Percentiles rank a stretch among this genome's conserved stretches.
Evolutionary conservation across 2,329 filamentous ascomycete species (phyloP).

Genomic region (Coniochaeta sp.): DNA sequence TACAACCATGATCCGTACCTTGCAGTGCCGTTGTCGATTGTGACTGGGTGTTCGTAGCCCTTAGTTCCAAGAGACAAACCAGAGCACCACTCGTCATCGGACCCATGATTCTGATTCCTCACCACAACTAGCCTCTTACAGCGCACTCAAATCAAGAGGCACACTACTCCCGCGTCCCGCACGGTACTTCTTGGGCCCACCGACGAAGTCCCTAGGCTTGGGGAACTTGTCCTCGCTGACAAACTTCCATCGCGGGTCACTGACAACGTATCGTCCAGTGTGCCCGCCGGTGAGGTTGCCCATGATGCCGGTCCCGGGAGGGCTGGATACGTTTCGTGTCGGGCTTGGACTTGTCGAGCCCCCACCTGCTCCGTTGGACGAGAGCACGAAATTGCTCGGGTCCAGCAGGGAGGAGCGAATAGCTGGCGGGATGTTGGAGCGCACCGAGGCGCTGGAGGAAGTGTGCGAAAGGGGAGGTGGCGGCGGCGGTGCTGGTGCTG

Average conservation of each 20-base stretch:
- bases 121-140: conserved; percentile 20
- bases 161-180: conserved; percentile 92
- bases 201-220: conserved; percentile 73
- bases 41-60: too few relatives aligned
- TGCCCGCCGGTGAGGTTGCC: conserved; percentile 15
- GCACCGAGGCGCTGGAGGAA: conserved; percentile 16
- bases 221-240: conserved; percentile 75
- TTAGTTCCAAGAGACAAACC: too few relatives aligned
- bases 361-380: conserved; percentile 45
- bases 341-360: conserved; percentile 38
- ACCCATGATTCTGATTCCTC: background rate
- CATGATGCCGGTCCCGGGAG: conserved; percentile 18
- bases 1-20: too few relatives aligned
- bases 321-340: conserved; percentile 25
- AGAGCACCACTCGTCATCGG: background rate
- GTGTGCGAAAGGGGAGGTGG: conserved; percentile 22
- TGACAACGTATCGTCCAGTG: conserved; percentile 46
- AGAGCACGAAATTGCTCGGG: conserved; percentile 67
- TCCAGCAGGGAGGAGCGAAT: conserved; percentile 61
- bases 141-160: conserved; percentile 69
- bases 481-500: conserved; percentile 19
- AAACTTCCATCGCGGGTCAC: conserved; percentile 81
- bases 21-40: too few relatives aligned
- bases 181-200: conserved; percentile 71
- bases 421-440: conserved; percentile 34